Evolutionary conservation across 2,329 filamentous ascomycete genomes (phyloP).

Genomic region (Xylaria sp.): DNA sequence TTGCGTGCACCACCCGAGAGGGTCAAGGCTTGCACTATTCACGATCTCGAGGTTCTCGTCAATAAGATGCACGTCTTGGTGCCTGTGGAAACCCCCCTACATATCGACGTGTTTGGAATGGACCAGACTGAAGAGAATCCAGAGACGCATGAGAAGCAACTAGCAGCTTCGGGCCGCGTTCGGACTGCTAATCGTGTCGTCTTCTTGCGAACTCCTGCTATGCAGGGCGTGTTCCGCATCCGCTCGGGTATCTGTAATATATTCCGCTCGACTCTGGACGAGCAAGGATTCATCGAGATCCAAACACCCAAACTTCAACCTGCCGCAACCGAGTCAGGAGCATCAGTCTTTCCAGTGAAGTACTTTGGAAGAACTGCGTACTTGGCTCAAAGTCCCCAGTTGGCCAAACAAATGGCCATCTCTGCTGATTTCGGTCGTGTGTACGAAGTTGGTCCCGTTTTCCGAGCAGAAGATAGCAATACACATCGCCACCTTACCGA

Average conservation of each 20-base stretch:
- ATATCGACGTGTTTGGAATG: slow-evolving; percentile 62
- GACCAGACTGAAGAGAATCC: slow-evolving; percentile 52
- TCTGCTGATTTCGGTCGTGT: slow-evolving; percentile 89
- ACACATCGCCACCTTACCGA: slow-evolving; percentile 94
- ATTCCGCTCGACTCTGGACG: slow-evolving; percentile 81
- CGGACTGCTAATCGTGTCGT: slow-evolving; percentile 83
- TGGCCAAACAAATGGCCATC: slow-evolving; percentile 93
- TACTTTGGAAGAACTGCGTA: slow-evolving; percentile 91
- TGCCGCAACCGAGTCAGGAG: slow-evolving; percentile 88
- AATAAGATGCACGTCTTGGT: slow-evolving; percentile 63
- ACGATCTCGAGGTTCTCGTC: slow-evolving; percentile 80
- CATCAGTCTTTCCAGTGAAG: slow-evolving; percentile 89
- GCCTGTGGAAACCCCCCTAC: slow-evolving; percentile 56
- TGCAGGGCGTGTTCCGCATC: slow-evolving; percentile 88
- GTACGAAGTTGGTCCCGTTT: slow-evolving; percentile 90
- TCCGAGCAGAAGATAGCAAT: slow-evolving; percentile 95
- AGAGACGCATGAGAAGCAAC: slow-evolving; percentile 57
- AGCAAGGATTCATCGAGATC: slow-evolving; percentile 86
- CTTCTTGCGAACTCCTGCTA: slow-evolving; percentile 84
- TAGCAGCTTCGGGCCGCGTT: slow-evolving; percentile 72
- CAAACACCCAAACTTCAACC: slow-evolving; percentile 93
- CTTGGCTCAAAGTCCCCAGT: slow-evolving; percentile 88
- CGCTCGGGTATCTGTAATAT: slow-evolving; percentile 82
- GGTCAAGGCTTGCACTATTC: slow-evolving; percentile 78
- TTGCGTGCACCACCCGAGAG: slow-evolving; percentile 78